Evolutionary conservation across 768 basidiomycete genomes (phyloP).

Genomic region (Mycena galopus): DNA sequence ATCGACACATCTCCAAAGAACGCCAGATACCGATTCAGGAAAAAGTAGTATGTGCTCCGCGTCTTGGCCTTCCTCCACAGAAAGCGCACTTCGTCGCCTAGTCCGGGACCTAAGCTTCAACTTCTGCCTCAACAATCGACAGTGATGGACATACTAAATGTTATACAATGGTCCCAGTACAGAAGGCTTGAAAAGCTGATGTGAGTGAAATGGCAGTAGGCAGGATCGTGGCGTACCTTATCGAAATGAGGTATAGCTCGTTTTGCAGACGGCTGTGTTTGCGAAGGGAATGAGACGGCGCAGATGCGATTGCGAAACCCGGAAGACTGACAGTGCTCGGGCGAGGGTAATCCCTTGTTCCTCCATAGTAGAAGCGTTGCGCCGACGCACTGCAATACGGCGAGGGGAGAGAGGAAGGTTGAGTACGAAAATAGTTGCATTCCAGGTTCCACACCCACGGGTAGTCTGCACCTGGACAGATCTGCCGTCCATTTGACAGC

Average conservation of each 20-base stretch:
- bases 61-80: slow-evolving; percentile 19
- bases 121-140: background rate
- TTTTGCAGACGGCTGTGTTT: slow-evolving; percentile 16
- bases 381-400: no score
- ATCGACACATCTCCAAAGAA: slow-evolving; percentile 20
- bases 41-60: slow-evolving; percentile 25
- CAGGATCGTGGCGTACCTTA: slow-evolving; percentile 5
- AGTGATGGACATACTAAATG: slow-evolving; percentile 15
- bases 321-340: slow-evolving; percentile 5
- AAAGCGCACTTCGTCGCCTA: slow-evolving; percentile 27
- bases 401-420: background rate
- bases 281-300: background rate
- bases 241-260: slow-evolving; percentile 14
- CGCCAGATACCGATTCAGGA: slow-evolving; percentile 28
- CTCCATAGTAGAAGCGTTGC: background rate
- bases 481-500: no score
- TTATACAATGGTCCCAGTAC: slow-evolving; percentile 23
- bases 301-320: background rate
- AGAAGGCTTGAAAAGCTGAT: background rate
- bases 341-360: background rate
- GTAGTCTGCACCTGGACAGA: background rate
- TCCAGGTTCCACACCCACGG: background rate
- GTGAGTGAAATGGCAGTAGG: background rate
- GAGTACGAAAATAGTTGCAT: background rate
- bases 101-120: background rate